Evolutionary conservation across 768 basidiomycete genomes (phyloP), one percentile per base, ranked within the genome.

Genomic region (Sistotremastrum suecicum): DNA sequence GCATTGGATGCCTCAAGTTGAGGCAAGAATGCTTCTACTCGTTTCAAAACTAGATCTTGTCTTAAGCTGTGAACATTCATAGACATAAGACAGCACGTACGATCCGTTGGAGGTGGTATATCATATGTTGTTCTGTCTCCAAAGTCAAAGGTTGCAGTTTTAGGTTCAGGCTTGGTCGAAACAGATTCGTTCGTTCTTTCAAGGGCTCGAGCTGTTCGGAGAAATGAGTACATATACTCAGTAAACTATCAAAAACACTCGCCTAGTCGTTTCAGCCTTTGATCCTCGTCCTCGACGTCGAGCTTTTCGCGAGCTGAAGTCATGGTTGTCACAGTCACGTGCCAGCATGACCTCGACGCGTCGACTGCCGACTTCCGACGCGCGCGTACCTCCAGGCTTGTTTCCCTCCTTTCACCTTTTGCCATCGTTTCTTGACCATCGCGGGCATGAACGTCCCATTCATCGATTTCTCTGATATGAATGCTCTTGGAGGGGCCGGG

Each of bases 11-110:
- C 78, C 41, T 76, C 72, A 11, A 84, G 63, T 51, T 74, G 65
- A 2, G 81, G 80, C 4, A 85, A 69, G 55, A 85, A 84, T 0
- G 74, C 70, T 56, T 76, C 72, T 3, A 83, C 66, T 11, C 81
- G 74, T 7, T 74, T 66, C 5, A 86, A 63, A 12, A 85, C 83
- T 85, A 50, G n/a, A 28, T 4, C 30, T 7, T n/a, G 30, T 7
- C 4, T 47, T 44, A 37, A 51, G 37, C 40, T 39, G 40, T 29
- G 31, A 8, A 20, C 7, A 45, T 7, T 34, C 12, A 45, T 30
- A 30, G 42, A 47, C 36, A 28, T 33, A 31, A 31, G 10, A 34
- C 20, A 20, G 20, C 20, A 63, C 75, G 45, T 55, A 77, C 77
- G 66, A 51, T 75, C 74, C 45, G 64, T 56, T 12, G 72, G 69